Base-by-base conservation (phyloP, 2,329 filamentous ascomycete genomes). In the Colletotrichum tabaci region DNA sequence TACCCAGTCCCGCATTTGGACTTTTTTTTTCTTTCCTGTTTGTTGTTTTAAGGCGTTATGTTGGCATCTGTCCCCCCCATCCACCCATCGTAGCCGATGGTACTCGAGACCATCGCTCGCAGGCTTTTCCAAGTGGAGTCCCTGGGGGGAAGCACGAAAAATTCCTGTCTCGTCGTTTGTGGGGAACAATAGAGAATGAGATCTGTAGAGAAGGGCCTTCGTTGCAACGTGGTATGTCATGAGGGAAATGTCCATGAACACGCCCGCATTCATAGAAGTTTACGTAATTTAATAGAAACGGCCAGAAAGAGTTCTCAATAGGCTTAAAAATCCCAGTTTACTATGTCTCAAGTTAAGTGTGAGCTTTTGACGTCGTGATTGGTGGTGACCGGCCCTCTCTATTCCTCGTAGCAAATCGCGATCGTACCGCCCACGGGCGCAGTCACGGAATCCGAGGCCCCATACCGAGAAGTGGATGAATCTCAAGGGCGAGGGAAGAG, bases 281-380 rank as follows among this genome's bases (percentile, higher is more conserved):
- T 64, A 68, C 50, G 50, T 68, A 68, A 68, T 68, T 18, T 68
- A 68, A 68, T 68, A 58, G 66, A 58, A 40, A 50, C 50, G 30
- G 44, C 44, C 21, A 44, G 57, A 52, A 46, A 16, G 23, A 9
- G 10, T 10, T 55, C 23, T 58, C 18, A 16, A 18, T 13, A 44
- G 1, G 12, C 16, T n/a, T 13, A 8, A 42, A n/a, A 38, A 21
- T 15, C 13, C 30, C 30, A 9, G 30, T 35, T 35, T 10, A 8
- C 30, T 2, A 35, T 10, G 30, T 9, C 8, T 2, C 30, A 35
- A 35, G 8, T 9, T 35, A 8, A 9, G 30, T 35, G 8, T 35
- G 30, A 30, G 6, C 30, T 30, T 30, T 30, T 30, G 30, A 0
- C 9, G 30, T 35, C 30, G 8, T 35, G 30, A 10, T 9, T 9